Evolutionary conservation across 495 filamentous ascomycete species (phyloP), one percentile per base, ranked within the genome.

Genomic region (Xylaria cubensis): DNA sequence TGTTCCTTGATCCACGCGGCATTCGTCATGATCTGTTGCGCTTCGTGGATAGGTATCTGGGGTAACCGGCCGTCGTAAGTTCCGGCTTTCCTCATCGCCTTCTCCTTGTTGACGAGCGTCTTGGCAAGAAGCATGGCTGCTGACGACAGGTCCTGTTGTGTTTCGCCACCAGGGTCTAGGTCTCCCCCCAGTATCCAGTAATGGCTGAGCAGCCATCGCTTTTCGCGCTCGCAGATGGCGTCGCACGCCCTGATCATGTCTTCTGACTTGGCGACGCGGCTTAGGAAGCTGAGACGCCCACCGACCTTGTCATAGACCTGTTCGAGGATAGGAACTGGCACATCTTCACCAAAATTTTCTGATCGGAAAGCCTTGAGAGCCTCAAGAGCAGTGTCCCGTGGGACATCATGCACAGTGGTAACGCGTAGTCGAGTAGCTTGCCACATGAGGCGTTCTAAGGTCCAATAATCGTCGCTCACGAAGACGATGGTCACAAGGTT

Each of bases 131-230:
- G 92, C 88, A 97, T 95, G 24, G 95, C 95, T 9, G 94, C 93
- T 17, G 94, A 92, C 85, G 95, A 92, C 81, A 91, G 94, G 78
- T 98, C 97, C 75, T 97, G 95, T 83, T 98, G 92, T 78, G 97
- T 93, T 94, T 97, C 97, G 51, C 97, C 95, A 81, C 97, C 95
- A 83, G 97, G 95, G 76, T 98, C 95, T 92, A 97, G 97, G 73
- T 93, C 92, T 68, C 78, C 83, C 12, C 95, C 95, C 9, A 98
- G 87, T 70, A 97, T 95, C 88, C 94, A 94, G 82, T 94, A 97
- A 73, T 96, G 90, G 83, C 97, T 97, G 61, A 97, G 80, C 76
- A 97, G 91, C 95, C 95, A 98, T 4, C 89, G 92, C 81, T 93
- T 95, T 80, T 98, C 95, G 24, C 86, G 88, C 26, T 89, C 80